Evolutionary conservation across 352 stramenopile species (phyloP), one percentile per base, ranked within the genome.

Genomic region (Globisporangium lucens): DNA sequence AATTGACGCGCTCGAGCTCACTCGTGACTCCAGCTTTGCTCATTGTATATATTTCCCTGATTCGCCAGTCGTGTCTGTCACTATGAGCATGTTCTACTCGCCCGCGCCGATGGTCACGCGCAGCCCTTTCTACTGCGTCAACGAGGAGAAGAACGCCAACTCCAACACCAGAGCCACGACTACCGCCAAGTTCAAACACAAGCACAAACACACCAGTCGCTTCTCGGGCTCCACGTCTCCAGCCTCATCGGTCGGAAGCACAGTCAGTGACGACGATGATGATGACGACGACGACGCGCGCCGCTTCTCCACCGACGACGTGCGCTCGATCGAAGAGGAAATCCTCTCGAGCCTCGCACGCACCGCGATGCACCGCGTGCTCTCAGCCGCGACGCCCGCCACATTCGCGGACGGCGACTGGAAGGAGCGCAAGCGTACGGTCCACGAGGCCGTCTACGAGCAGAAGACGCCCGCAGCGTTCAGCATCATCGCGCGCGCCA

Each of bases 401-500:
- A 38, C 24, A 5, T 61, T 69, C 36, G 35, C 56, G 2, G 3
- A 17, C 7, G 49, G 58, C 57, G 59, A 68, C 29, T 69, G 61
- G 55, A 56, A 56, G 3, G 65, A 68, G 51, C 51, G 61, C 27
- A 47, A 58, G 8, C 17, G 22, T 22, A 29, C 29, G 13, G 51
- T 62, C 27, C 53, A 61, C 1, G 56, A 71, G 17, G 10, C 22
- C 33, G 49, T 64, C 4, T 67, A 56, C 15, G 69, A 75, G 49
- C 38, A 41, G 35, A 61, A 61, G 12, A 67, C 66, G 8, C 22
- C 52, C 29, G 17, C 22, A 5, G 36, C 53, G 66, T 75, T 72
- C 63, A 63, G 59, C 27, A 35, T 75, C 60, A 43, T 66, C 29
- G 61, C 72, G 53, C 72, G 68, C 52, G 62, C 53, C 30, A 56